Evolutionary conservation across 169 alveolate genomes (phyloP).

Genomic region (Plasmodium blacklocki): DNA sequence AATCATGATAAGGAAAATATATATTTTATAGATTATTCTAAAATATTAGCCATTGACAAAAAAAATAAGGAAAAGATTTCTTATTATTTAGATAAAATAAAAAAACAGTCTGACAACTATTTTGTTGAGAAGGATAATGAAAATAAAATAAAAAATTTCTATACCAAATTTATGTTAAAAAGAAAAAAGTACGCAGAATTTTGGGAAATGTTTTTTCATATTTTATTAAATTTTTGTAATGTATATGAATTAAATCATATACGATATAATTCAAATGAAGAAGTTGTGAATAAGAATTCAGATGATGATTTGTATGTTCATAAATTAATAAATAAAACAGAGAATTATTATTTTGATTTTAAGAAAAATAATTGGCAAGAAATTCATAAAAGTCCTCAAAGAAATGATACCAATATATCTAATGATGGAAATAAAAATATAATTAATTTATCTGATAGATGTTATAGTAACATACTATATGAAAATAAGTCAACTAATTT

Average conservation of each 20-base stretch:
- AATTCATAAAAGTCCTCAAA: slow-evolving; percentile 3
- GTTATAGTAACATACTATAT: not conserved
- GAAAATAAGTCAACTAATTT: slow-evolving; percentile 2
- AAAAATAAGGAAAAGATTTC: slow-evolving; percentile 19
- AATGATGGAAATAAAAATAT: too few species aligned
- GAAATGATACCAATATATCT: too few species aligned
- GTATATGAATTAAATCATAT: slow-evolving; percentile 45
- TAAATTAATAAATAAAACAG: slow-evolving; percentile 33
- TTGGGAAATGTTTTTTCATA: slow-evolving; percentile 71
- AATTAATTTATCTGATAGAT: not conserved
- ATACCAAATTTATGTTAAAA: slow-evolving; percentile 9
- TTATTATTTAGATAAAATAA: slow-evolving; percentile 34
- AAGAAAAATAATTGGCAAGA: slow-evolving; percentile 66
- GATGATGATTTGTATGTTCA: slow-evolving; percentile 5
- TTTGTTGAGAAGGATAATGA: slow-evolving; percentile 39
- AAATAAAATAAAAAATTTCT: slow-evolving; percentile 67
- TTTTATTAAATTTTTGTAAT: slow-evolving; percentile 72
- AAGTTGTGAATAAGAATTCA: not conserved
- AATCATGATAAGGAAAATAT: slow-evolving; percentile 8
- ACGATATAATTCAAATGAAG: slow-evolving; percentile 33
- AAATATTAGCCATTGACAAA: slow-evolving; percentile 21
- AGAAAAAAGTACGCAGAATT: slow-evolving; percentile 45
- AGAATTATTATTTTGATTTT: slow-evolving; percentile 71
- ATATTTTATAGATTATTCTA: slow-evolving; percentile 32
- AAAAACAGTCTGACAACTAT: slow-evolving; percentile 28